Percentiles rank a stretch among this genome's conserved stretches.
Conservation (phyloP, 495 filamentous ascomycete species). For the Penicillium bovifimosum region DNA sequence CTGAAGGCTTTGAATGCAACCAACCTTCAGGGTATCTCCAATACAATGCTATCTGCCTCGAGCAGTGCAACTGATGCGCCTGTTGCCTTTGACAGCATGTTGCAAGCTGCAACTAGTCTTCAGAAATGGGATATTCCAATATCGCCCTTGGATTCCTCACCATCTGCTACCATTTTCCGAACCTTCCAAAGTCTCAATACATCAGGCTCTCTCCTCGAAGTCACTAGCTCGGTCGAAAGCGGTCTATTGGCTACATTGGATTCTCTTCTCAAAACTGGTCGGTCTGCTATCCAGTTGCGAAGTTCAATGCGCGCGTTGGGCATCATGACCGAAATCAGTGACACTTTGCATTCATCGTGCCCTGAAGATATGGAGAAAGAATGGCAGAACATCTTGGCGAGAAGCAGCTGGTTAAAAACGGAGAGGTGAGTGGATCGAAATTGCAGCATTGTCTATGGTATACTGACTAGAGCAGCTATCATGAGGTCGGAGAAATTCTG, state of each 20-base stretch:
- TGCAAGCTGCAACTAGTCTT: constrained; percentile 76
- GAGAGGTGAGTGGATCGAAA: constrained; percentile 51
- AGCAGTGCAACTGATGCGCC: constrained; percentile 24
- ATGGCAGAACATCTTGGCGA: constrained; percentile 55
- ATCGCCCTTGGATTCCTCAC: constrained; percentile 53
- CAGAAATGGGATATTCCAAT: constrained; percentile 90
- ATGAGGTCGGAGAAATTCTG: constrained; percentile 74
- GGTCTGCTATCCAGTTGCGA: constrained; percentile 56
- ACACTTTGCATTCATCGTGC: constrained; percentile 58
- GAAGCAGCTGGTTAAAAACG: constrained; percentile 72
- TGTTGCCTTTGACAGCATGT: constrained; percentile 58
- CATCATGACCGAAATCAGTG: constrained; percentile 73
- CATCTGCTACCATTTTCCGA: constrained; percentile 67
- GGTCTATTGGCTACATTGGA: constrained; percentile 61
- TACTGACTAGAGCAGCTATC: constrained; percentile 52
- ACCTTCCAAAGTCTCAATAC: constrained; percentile 75
- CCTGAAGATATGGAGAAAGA: constrained; percentile 55
- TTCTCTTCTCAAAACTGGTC: constrained; percentile 47
- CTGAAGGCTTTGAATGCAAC: constrained; percentile 42
- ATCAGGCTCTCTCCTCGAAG: constrained; percentile 47
- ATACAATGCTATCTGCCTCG: constrained; percentile 35
- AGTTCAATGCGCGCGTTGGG: constrained; percentile 66
- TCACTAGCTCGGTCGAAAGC: constrained; percentile 51
- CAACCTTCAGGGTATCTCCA: constrained; percentile 44
- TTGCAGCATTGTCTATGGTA: constrained; percentile 6